These are phyloP conservation scores for Vaccinium vitisidaea DNA, from an alignment of 148 eudicot species.

Conservation along the genomic window DNA sequence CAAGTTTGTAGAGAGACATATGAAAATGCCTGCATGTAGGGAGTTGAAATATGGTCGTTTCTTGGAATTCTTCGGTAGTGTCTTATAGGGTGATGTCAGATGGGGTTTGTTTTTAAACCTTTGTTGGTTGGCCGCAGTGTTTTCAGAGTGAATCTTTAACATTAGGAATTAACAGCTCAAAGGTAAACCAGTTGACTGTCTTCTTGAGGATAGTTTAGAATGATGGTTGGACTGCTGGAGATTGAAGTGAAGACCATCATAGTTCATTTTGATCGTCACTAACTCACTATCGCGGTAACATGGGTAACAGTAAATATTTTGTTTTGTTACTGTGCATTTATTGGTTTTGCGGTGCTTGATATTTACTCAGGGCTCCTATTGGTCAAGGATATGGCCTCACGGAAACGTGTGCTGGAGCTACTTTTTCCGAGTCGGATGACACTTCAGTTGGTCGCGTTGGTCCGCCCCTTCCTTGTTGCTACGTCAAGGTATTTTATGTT, in stretches of 20 bases:
- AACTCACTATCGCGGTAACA: not conserved
- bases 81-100: not conserved
- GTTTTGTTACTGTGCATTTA: not conserved
- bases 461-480: slow-evolving; percentile 94
- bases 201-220: not conserved
- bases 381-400: slow-evolving; percentile 98
- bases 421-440: slow-evolving; percentile 87
- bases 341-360: slow-evolving; percentile 4
- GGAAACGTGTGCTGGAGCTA: slow-evolving; percentile 96
- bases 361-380: slow-evolving; percentile 71
- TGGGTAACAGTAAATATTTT: not conserved
- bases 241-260: not conserved
- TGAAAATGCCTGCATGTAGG: not conserved
- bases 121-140: not conserved
- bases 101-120: not conserved
- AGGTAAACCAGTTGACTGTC: not conserved
- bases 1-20: not conserved
- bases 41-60: not conserved
- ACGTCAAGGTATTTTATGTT: slow-evolving; percentile 64
- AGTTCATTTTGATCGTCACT: not conserved
- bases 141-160: not conserved
- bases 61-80: not conserved
- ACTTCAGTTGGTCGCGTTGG: slow-evolving; percentile 94
- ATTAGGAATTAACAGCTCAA: not conserved
- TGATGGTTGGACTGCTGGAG: not conserved